These are phyloP conservation scores for Exophiala oligosperma DNA, from an alignment of 2,329 filamentous ascomycete species.

Conservation along the genomic window DNA sequence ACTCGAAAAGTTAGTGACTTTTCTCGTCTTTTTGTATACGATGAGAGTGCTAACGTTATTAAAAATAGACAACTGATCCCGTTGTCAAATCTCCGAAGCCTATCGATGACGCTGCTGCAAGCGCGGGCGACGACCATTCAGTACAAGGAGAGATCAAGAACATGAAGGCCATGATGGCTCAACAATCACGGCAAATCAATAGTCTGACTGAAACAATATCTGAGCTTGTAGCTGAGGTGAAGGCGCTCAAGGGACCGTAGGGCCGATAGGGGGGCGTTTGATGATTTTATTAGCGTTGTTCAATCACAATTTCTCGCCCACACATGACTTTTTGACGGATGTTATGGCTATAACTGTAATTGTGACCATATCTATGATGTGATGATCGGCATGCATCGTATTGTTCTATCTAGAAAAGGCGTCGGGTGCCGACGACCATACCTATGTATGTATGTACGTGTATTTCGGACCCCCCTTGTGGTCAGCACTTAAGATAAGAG, in stretches of 20 bases:
- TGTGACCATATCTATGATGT: no score
- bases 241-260: constrained; percentile 23
- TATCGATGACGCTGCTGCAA: constrained; percentile 8
- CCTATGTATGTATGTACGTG: no score
- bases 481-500: no score
- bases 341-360: no score
- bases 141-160: constrained; percentile 29
- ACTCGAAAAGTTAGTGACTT: constrained; percentile 11
- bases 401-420: no score
- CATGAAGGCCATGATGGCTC: constrained; percentile 30
- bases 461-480: no score
- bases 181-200: constrained; percentile 30
- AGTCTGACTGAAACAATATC: constrained; percentile 27
- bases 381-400: no score
- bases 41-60: constrained; percentile 1
- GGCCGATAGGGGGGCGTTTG: constrained; percentile 5
- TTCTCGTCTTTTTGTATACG: no score
- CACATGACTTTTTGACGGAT: no score
- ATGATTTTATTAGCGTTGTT: neutral
- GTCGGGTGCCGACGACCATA: no score
- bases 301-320: neutral
- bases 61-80: constrained; percentile 11
- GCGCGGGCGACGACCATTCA: constrained; percentile 2
- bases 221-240: constrained; percentile 29
- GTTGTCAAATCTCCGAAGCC: neutral